Base-by-base conservation (phyloP, 495 filamentous ascomycete genomes). In the Astrothelium macrocarpum region DNA sequence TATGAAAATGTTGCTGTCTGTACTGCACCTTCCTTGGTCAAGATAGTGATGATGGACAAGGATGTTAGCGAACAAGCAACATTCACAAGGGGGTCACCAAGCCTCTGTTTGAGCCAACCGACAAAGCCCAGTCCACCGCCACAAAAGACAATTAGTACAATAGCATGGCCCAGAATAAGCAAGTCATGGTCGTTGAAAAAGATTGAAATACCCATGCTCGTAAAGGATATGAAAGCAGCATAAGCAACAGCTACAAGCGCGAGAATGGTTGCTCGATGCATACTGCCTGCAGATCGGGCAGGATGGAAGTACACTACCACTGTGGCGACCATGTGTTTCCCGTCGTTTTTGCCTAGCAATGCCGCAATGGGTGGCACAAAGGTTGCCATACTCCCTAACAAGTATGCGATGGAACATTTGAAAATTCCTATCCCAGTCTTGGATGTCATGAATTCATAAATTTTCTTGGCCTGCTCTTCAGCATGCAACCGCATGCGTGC, bases 231-330 rank as follows among this genome's bases (percentile, higher is more conserved):
- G 63, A 90, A 80, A 53, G 87, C 84, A 18, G 90, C 89, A 72
- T 97, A 98, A 49, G 84, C 74, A 64, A 96, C 90, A 1, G 92
- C 93, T 26, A 87, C 77, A 59, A 89, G 73, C 2, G 92, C 91
- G 65, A 92, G 88, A n/a, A 95, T 71, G 29, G 88, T 85, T 5
- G 93, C 93, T 71, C 96, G 88, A 63, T 86, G 84, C 91, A 96
- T 96, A 73, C 90, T 91, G 3, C 94, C 94, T 53, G 87, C 84
- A 23, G 90, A 87, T 64, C 94, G 80, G 14, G 92, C 90, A n/a
- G 94, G 93, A 74, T 98, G 92, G 75, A 97, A 98, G 69, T 97
- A 98, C 11, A 96, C 92, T 23, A 89, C 90, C 59, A 96, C 83
- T 1, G 91, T 95, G 58, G 91, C 90, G 43, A 96, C 92, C 78